A percentile compares a stretch with the other conserved stretches of the same genome.
Conservation (phyloP, 1,139 yeast species). For the Candida sojae region DNA sequence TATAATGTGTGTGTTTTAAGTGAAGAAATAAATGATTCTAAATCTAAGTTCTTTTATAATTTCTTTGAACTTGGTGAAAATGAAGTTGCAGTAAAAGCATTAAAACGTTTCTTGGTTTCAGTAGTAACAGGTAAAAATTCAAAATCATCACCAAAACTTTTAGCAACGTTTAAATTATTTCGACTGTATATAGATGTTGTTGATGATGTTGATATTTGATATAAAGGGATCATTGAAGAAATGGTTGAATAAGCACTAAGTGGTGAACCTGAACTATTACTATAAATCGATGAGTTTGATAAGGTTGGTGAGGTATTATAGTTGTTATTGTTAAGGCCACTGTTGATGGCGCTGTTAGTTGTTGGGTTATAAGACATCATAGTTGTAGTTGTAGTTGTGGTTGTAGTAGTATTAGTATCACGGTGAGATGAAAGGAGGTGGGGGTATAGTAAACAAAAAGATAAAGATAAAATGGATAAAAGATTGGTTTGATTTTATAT, state of each 20-base stretch:
- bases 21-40: neutral
- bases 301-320: conserved; percentile 11
- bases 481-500: neutral
- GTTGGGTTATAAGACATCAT: conserved; percentile 1
- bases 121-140: conserved; percentile 47
- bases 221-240: conserved; percentile 10
- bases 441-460: neutral
- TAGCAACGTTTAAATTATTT: conserved; percentile 53
- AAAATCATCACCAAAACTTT: conserved; percentile 45
- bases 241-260: conserved; percentile 25
- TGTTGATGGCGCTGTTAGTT: conserved; percentile 9
- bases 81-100: conserved; percentile 59
- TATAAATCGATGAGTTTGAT: neutral
- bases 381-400: neutral
- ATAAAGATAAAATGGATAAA: neutral
- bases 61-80: conserved; percentile 43
- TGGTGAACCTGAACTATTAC: conserved; percentile 19
- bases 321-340: conserved; percentile 19
- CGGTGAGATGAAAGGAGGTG: too few relatives aligned
- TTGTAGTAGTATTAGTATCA: neutral
- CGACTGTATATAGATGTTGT: conserved; percentile 49
- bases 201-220: conserved; percentile 10
- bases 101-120: conserved; percentile 36
- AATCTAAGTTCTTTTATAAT: neutral
- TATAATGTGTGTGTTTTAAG: neutral